Conservation (phyloP, 495 filamentous ascomycete species). For the Daldinia decipiens region DNA sequence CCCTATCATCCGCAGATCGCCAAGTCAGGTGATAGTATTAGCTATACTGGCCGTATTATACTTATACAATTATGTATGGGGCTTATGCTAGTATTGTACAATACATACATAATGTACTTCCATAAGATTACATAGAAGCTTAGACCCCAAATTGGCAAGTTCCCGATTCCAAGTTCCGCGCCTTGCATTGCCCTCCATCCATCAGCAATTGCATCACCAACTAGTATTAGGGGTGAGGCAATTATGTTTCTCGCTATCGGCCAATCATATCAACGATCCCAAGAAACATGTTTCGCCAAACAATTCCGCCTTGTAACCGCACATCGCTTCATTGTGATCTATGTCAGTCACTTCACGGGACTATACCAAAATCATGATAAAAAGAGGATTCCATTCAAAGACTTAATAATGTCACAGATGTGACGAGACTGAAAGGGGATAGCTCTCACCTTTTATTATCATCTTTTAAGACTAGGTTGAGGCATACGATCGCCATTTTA, state of each 20-base stretch:
- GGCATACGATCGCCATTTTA: conserved; percentile 14
- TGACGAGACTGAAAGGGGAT: conserved; percentile 40
- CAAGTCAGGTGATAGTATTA: conserved; percentile 39
- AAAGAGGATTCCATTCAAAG: conserved; percentile 4
- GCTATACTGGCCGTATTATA: not conserved
- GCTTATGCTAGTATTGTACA: too few relatives aligned
- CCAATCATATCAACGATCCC: not conserved
- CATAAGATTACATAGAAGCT: too few relatives aligned
- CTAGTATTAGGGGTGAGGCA: conserved; percentile 20
- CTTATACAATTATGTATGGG: not conserved
- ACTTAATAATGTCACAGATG: conserved; percentile 26
- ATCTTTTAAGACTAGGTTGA: conserved; percentile 22
- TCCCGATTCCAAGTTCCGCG: not conserved
- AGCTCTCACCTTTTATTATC: conserved; percentile 31
- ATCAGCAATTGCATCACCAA: not conserved
- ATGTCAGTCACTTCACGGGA: conserved; percentile 16
- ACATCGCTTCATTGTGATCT: conserved; percentile 1
- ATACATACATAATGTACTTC: too few relatives aligned
- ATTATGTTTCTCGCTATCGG: conserved; percentile 15
- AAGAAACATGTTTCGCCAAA: conserved; percentile 11
- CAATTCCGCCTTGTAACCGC: not conserved
- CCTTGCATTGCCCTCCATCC: not conserved
- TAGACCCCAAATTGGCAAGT: not conserved
- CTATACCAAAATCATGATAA: conserved; percentile 20
- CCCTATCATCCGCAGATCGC: conserved; percentile 17